A percentile compares a stretch with the other conserved stretches of the same genome.
Evolutionary conservation across 2,329 filamentous ascomycete genomes (phyloP).

Genomic region (Scorias spongiosa): DNA sequence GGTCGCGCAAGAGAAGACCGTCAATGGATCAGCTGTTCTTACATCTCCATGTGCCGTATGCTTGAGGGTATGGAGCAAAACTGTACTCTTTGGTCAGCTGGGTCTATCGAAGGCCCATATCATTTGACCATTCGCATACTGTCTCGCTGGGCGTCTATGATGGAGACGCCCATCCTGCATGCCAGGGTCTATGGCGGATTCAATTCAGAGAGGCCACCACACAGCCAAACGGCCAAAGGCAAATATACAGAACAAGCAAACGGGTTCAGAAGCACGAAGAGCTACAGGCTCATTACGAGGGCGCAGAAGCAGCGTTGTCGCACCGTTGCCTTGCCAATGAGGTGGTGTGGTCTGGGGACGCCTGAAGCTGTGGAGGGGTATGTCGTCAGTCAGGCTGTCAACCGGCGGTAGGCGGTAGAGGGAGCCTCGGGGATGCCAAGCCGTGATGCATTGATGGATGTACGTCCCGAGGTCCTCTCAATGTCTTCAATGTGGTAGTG

Average conservation of each 20-base stretch:
- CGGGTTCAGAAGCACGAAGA: too few relatives aligned
- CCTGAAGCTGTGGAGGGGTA: background rate
- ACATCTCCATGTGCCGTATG: constrained; percentile 62
- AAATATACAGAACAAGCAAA: too few relatives aligned
- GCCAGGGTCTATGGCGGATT: too few relatives aligned
- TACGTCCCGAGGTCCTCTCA: too few relatives aligned
- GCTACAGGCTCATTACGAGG: too few relatives aligned
- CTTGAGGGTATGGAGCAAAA: constrained; percentile 59
- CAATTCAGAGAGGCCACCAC: too few relatives aligned
- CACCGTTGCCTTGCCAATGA: too few relatives aligned
- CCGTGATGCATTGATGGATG: background rate
- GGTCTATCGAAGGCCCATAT: background rate
- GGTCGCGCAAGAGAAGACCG: constrained; percentile 4
- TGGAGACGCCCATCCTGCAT: constrained; percentile 63
- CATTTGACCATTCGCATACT: constrained; percentile 28
- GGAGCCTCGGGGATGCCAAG: background rate
- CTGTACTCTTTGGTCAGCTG: constrained; percentile 26
- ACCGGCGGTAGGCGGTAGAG: background rate
- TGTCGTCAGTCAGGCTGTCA: background rate
- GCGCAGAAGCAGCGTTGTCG: background rate
- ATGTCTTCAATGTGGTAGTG: too few relatives aligned
- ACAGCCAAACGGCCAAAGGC: too few relatives aligned
- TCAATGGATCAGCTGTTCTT: constrained; percentile 4
- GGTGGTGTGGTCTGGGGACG: too few relatives aligned
- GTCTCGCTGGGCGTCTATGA: constrained; percentile 71